phyloP scores from a whole-genome alignment of 1,139 yeast species.

The Geotrichum histeridarum region DNA sequence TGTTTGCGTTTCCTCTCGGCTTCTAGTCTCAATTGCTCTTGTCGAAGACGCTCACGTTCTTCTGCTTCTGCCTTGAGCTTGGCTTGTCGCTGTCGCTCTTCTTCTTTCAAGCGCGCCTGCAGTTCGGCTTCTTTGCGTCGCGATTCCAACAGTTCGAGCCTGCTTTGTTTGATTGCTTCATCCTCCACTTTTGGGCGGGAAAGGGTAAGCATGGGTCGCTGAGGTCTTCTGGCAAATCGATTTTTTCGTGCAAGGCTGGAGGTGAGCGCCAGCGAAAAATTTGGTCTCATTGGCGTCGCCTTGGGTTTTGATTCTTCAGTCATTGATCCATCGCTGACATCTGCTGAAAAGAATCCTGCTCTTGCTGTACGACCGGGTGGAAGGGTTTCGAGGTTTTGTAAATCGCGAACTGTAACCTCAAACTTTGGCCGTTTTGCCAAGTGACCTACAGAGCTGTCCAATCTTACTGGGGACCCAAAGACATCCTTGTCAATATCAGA shows the following conservation, averaged over 20 bases:
- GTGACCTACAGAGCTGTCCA: background rate
- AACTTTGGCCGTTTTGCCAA: conserved; percentile 16
- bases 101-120: background rate
- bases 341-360: conserved; percentile 16
- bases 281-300: background rate
- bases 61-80: conserved; percentile 5
- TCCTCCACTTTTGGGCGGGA: conserved; percentile 15
- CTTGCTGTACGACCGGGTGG: conserved; percentile 11
- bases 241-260: conserved; percentile 1
- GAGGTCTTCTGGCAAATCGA: conserved; percentile 1
- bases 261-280: conserved; percentile 1
- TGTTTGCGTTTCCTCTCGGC: conserved; percentile 8
- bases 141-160: conserved; percentile 11
- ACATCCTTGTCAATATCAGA: background rate
- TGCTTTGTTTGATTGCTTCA: conserved; percentile 5
- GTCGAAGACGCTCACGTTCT: conserved; percentile 10
- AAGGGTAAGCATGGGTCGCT: background rate
- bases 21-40: conserved; percentile 3
- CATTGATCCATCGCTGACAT: background rate
- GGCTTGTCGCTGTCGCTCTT: conserved; percentile 9
- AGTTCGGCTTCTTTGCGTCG: background rate
- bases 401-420: conserved; percentile 14
- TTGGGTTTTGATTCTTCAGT: background rate
- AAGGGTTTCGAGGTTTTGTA: conserved; percentile 7
- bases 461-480: background rate